Evolutionary conservation across 257 asterid genomes (phyloP).

Genomic region (Euphrasia confusa): DNA sequence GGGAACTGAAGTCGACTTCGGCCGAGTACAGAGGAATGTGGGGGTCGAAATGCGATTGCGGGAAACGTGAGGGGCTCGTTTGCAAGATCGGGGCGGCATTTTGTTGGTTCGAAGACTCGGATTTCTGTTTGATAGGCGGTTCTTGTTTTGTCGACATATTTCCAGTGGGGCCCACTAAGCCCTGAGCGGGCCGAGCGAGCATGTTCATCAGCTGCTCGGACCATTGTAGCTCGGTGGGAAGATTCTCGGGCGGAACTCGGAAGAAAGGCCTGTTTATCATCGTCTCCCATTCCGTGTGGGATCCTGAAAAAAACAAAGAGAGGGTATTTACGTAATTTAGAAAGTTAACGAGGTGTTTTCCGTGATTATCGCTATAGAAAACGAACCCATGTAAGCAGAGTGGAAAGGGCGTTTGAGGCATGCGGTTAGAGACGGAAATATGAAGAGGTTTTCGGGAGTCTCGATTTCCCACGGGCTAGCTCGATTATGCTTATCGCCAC

Average conservation of each 20-base stretch:
- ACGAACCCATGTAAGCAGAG: conserved; percentile 55
- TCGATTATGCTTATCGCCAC: conserved; percentile 66
- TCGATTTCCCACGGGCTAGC: conserved; percentile 86
- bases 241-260: conserved; percentile 50
- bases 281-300: conserved; percentile 63
- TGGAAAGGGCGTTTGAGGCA: conserved; percentile 67
- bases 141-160: conserved; percentile 20
- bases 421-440: conserved; percentile 70
- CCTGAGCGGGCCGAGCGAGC: conserved; percentile 43
- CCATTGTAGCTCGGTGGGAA: conserved; percentile 48
- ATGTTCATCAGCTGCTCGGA: conserved; percentile 66
- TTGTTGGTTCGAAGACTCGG: background rate
- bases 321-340: too few species aligned
- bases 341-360: background rate
- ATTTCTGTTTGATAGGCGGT: background rate
- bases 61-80: background rate
- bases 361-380: background rate
- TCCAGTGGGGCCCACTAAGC: background rate
- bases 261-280: conserved; percentile 50
- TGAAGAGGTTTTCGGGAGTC: conserved; percentile 90
- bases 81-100: background rate
- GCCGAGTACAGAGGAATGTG: background rate
- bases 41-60: background rate
- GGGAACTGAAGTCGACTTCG: background rate
- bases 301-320: conserved; percentile 33